Evolutionary conservation across 1,284 basidiomycete species (phyloP).

Genomic region (Pyrrhoderma lamaoense): DNA sequence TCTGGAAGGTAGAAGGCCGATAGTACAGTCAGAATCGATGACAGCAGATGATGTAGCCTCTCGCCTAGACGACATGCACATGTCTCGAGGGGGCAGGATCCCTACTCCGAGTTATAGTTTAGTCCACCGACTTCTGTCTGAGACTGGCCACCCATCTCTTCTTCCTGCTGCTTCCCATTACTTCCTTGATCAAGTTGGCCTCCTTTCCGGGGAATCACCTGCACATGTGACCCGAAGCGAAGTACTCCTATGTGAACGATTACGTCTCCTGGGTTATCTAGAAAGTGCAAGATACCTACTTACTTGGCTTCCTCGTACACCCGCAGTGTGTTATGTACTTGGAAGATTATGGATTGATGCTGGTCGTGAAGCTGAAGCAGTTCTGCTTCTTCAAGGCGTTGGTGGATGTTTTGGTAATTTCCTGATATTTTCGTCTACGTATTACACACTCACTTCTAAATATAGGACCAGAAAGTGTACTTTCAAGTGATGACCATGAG

Average conservation of each 20-base stretch:
- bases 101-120: slow-evolving; percentile 59
- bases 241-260: slow-evolving; percentile 60
- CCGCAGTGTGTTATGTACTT: slow-evolving; percentile 68
- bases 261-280: slow-evolving; percentile 61
- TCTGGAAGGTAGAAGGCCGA: slow-evolving; percentile 26
- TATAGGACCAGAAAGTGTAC: slow-evolving; percentile 45
- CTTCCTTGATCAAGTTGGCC: slow-evolving; percentile 57
- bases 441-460: slow-evolving; percentile 13
- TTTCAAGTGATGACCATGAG: slow-evolving; percentile 54
- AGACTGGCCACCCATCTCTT: slow-evolving; percentile 36
- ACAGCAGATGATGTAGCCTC: slow-evolving; percentile 57
- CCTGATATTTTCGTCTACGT: slow-evolving; percentile 9
- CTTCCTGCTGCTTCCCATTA: slow-evolving; percentile 56
- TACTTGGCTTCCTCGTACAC: slow-evolving; percentile 68
- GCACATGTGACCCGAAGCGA: slow-evolving; percentile 60
- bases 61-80: slow-evolving; percentile 63
- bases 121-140: slow-evolving; percentile 58
- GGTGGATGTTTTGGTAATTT: slow-evolving; percentile 70
- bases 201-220: slow-evolving; percentile 59
- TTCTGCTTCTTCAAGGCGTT: slow-evolving; percentile 64
- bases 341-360: slow-evolving; percentile 62
- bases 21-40: slow-evolving; percentile 25
- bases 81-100: slow-evolving; percentile 44
- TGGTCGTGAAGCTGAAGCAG: slow-evolving; percentile 72
- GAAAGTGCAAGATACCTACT: slow-evolving; percentile 58